phyloP scores from a whole-genome alignment of 2,329 filamentous ascomycete genomes.

The Arachnopeziza araneosa region DNA sequence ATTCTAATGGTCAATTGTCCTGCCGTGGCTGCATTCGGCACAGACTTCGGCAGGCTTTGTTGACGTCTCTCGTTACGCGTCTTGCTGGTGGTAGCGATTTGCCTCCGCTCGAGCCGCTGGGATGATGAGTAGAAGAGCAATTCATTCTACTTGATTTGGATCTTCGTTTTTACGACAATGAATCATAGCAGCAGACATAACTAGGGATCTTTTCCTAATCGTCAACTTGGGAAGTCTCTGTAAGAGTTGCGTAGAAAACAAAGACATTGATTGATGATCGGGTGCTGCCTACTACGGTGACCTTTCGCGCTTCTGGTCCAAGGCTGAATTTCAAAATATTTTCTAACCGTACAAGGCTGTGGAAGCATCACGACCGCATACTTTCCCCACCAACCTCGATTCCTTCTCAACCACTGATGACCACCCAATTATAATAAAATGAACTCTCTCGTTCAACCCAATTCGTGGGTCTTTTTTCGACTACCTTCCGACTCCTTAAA shows the following conservation, averaged over 20 bases:
- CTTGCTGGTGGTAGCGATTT: not conserved
- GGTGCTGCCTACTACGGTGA: not conserved
- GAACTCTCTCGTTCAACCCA: conserved; percentile 43
- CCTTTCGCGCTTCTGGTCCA: not conserved
- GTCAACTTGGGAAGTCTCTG: too few species aligned
- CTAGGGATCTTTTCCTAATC: too few species aligned
- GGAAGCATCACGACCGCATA: not conserved
- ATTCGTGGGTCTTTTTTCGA: conserved; percentile 55
- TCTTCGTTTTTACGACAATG: too few species aligned
- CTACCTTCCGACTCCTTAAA: conserved; percentile 54
- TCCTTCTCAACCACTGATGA: not conserved
- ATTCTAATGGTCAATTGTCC: not conserved
- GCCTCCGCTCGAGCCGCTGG: not conserved
- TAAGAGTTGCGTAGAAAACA: too few species aligned
- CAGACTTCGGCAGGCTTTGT: not conserved
- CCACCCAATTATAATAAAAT: conserved; percentile 13
- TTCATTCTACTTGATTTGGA: not conserved
- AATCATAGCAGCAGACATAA: too few species aligned
- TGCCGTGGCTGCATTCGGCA: not conserved
- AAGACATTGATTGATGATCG: not conserved
- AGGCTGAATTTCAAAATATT: not conserved
- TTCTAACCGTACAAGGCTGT: not conserved
- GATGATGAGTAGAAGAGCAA: not conserved
- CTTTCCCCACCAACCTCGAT: not conserved
- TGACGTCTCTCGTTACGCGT: conserved; percentile 1